These are phyloP conservation scores for Cladosporium sp. DNA, from an alignment of 2,329 filamentous ascomycete genomes.

Conservation along the genomic window DNA sequence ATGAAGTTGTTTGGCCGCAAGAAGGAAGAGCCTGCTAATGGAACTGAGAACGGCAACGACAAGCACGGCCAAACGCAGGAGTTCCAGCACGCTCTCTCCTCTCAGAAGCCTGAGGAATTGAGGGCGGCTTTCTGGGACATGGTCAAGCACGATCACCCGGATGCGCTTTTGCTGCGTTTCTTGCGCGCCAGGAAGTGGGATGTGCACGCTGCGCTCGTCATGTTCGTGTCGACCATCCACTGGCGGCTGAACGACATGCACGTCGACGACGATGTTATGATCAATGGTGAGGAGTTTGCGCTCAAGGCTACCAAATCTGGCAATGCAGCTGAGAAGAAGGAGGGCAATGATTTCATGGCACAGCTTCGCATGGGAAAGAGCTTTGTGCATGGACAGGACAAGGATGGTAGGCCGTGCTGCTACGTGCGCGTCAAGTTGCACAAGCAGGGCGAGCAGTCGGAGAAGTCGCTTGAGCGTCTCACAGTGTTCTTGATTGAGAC, in stretches of 20 bases:
- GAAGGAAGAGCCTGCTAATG: slow-evolving; percentile 35
- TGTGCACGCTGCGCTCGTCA: slow-evolving; percentile 85
- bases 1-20: slow-evolving; percentile 19
- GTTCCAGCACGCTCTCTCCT: slow-evolving; percentile 79
- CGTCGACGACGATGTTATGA: slow-evolving; percentile 86
- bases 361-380: slow-evolving; percentile 92
- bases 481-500: slow-evolving; percentile 96
- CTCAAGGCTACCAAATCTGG: slow-evolving; percentile 62
- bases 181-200: slow-evolving; percentile 94
- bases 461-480: slow-evolving; percentile 79
- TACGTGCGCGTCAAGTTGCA: slow-evolving; percentile 82
- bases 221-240: slow-evolving; percentile 91
- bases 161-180: slow-evolving; percentile 79
- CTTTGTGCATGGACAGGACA: slow-evolving; percentile 86
- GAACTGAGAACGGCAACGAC: slow-evolving; percentile 65
- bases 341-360: slow-evolving; percentile 73
- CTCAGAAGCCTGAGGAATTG: slow-evolving; percentile 74
- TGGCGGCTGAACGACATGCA: slow-evolving; percentile 84
- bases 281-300: slow-evolving; percentile 71
- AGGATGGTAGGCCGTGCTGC: slow-evolving; percentile 81
- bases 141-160: slow-evolving; percentile 93
- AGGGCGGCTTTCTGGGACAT: slow-evolving; percentile 85
- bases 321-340: slow-evolving; percentile 61
- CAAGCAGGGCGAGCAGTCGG: slow-evolving; percentile 76
- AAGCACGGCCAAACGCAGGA: slow-evolving; percentile 91